These are phyloP conservation scores for Arthrobotrys iridis DNA, from an alignment of 2,329 filamentous ascomycete genomes.

Conservation along the genomic window DNA sequence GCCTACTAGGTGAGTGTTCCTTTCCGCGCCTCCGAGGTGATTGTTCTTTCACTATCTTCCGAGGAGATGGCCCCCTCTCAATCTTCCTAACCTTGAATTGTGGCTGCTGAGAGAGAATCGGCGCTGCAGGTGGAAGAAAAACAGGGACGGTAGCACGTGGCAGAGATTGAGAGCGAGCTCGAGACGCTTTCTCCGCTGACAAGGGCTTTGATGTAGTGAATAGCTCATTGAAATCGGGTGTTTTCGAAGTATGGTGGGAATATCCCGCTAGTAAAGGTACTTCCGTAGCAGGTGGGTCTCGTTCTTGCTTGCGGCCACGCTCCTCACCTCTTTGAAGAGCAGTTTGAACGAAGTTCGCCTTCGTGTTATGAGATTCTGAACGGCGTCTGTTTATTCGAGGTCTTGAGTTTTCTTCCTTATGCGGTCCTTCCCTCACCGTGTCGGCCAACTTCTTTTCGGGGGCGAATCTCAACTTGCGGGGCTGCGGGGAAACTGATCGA, in stretches of 20 bases:
- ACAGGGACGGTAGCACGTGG: neutral
- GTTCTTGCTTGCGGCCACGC: slow-evolving; percentile 23
- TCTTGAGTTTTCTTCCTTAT: neutral
- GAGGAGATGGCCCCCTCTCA: neutral
- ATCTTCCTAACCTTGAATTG: neutral
- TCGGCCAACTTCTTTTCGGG: neutral
- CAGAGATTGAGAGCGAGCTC: neutral
- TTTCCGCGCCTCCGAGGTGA: neutral
- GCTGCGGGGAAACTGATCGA: slow-evolving; percentile 1
- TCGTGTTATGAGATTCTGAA: slow-evolving; percentile 16
- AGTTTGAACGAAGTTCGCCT: neutral
- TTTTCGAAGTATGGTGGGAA: neutral
- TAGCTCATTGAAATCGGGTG: neutral
- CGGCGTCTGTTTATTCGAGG: neutral
- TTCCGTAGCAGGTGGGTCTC: neutral
- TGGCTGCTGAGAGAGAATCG: neutral
- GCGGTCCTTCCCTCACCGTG: neutral
- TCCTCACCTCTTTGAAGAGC: neutral
- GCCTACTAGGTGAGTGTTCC: neutral
- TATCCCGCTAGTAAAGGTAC: neutral
- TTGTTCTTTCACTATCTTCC: neutral
- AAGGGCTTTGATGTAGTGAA: neutral
- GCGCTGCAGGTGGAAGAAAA: neutral
- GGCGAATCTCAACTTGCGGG: neutral
- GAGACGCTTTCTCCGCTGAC: neutral